Evolutionary conservation across 352 stramenopile genomes (phyloP).

Genomic region (Phytophthora crassamura): DNA sequence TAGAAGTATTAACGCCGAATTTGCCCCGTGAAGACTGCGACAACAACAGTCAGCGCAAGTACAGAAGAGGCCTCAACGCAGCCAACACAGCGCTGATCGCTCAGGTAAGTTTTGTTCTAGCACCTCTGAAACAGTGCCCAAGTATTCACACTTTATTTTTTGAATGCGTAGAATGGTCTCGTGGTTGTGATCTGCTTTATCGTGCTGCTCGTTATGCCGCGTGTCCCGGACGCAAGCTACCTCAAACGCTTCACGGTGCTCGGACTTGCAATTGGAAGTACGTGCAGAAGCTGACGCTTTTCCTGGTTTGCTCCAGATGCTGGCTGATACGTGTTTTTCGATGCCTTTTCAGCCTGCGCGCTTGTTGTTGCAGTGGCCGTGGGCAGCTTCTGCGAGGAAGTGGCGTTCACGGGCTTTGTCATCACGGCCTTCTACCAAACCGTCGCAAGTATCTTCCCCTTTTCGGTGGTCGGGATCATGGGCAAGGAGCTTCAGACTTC

Average conservation of each 20-base stretch:
- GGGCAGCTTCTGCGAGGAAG: conserved; percentile 46
- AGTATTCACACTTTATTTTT: neutral
- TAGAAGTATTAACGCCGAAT: neutral
- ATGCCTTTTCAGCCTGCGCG: conserved; percentile 42
- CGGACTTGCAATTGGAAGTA: conserved; percentile 60
- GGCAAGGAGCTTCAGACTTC: conserved; percentile 79
- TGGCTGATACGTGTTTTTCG: neutral
- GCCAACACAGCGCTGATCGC: conserved; percentile 67
- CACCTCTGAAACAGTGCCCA: too few species aligned
- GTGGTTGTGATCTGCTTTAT: conserved; percentile 61
- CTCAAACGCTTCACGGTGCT: conserved; percentile 58
- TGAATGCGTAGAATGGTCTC: conserved; percentile 56
- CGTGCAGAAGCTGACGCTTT: conserved; percentile 4
- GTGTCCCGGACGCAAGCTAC: conserved; percentile 51
- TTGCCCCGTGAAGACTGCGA: conserved; percentile 44
- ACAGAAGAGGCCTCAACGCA: conserved; percentile 61
- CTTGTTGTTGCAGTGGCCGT: conserved; percentile 63
- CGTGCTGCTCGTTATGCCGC: conserved; percentile 62
- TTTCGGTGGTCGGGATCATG: conserved; percentile 83
- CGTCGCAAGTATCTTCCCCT: conserved; percentile 73
- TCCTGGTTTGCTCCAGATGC: neutral
- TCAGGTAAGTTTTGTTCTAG: conserved; percentile 36
- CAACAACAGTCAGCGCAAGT: conserved; percentile 39
- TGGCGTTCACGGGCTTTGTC: conserved; percentile 66
- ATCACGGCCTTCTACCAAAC: conserved; percentile 68